Base-by-base conservation (phyloP, 495 filamentous ascomycete species). In the Thermochaetoides thermophila region DNA sequence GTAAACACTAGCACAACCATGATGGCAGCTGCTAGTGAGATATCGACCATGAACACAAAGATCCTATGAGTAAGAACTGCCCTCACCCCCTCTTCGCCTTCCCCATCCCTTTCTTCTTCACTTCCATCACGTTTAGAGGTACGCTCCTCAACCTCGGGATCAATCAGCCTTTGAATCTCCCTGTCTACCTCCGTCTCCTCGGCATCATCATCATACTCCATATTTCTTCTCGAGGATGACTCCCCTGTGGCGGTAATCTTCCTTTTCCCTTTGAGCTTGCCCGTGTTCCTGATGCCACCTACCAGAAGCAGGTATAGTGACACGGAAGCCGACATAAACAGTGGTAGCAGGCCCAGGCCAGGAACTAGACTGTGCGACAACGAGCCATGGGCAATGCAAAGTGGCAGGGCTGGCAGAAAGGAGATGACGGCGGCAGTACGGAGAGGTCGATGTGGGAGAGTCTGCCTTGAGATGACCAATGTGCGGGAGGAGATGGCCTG, bases 321-420 rank as follows among this genome's bases (percentile, higher is more conserved):
- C 1, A 39, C 29, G 17, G 29, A 36, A 15, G 57, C 48, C 0
- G 60, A 63, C 27, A 60, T 42, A 13, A 49, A 50, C 7, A 59
- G 53, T 4, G 60, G 60, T n/a, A 50, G 35, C 7, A 63, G 40
- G 7, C 60, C 58, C 23, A 61, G 46, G 5, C 57, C 58, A 3
- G 60, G 60, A n/a, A 56, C 32, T 15, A 46, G 29, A 29, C 42
- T 43, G 12, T 35, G 15, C 17, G 60, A 56, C 21, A 57, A 50
- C 39, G 43, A 52, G 56, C 45, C 66, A 45, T 60, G 50, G 3
- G 48, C 41, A 30, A 64, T 34, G 24, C 49, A 53, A n/a, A 61
- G 56, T 3, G 62, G 59, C 36, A 73, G 70, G 30, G 66, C 66
- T 27, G 67, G 68, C 8, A 71, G 43, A 46, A 73, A 68, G 35